A percentile compares a stretch with the other conserved stretches of the same genome.
These are phyloP conservation scores for Glycyrrhiza uralensis DNA, from an alignment of 306 rosid species.

Conservation along the genomic window DNA sequence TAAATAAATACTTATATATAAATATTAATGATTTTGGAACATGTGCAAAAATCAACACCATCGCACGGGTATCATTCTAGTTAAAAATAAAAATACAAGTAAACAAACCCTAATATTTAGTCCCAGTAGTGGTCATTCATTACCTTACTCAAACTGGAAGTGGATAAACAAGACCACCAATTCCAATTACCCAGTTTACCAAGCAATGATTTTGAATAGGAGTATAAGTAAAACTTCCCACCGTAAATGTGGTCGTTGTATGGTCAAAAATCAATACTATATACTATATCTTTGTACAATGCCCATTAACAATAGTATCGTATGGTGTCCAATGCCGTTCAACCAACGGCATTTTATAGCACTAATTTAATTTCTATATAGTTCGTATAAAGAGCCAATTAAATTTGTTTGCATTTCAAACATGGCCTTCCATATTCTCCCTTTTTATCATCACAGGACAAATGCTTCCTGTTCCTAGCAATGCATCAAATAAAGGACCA, in stretches of 20 bases:
- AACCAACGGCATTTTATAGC: not conserved
- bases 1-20: no score
- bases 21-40: no score
- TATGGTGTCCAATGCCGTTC: not conserved
- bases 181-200: not conserved
- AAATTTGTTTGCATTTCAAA: not conserved
- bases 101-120: no score
- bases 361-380: not conserved
- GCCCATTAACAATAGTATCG: not conserved
- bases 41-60: no score
- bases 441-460: not conserved
- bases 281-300: no score
- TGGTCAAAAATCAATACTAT: no score
- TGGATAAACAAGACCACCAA: not conserved
- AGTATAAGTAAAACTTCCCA: not conserved
- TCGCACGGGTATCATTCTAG: no score
- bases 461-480: no score
- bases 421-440: not conserved
- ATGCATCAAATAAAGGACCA: not conserved
- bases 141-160: not conserved
- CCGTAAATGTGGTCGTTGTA: not conserved
- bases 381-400: not conserved
- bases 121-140: not conserved
- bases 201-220: not conserved
- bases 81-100: no score